Percentiles rank a stretch among this genome's conserved stretches.
These are phyloP conservation scores for Exophiala sideris DNA, from an alignment of 2,329 filamentous ascomycete species.

Conservation along the genomic window DNA sequence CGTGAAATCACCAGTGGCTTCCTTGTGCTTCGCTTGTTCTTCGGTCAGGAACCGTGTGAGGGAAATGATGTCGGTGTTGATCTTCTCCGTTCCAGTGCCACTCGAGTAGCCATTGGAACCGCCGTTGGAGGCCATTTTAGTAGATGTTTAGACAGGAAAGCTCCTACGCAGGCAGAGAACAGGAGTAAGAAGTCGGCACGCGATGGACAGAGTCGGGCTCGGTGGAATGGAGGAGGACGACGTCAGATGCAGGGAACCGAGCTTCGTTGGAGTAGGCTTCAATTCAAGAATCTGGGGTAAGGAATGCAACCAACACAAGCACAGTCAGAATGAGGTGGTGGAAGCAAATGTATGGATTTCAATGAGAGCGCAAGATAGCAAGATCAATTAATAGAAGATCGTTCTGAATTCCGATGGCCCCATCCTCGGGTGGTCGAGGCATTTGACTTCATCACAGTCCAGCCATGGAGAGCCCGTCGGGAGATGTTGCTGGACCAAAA, in stretches of 20 bases:
- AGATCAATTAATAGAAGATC: slow-evolving; percentile 2
- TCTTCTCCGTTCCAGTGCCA: slow-evolving; percentile 64
- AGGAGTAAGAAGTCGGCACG: slow-evolving; percentile 6
- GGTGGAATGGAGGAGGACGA: slow-evolving; percentile 14
- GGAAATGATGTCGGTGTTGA: slow-evolving; percentile 95
- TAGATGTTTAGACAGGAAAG: not conserved
- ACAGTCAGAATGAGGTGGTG: too few species aligned
- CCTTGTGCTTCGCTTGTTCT: slow-evolving; percentile 87
- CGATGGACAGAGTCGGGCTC: slow-evolving; percentile 10
- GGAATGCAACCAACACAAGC: too few species aligned
- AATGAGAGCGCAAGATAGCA: not conserved
- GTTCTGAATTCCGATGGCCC: slow-evolving; percentile 5
- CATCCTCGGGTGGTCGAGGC: slow-evolving; percentile 7
- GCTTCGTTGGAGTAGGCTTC: too few species aligned
- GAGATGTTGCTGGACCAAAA: not conserved
- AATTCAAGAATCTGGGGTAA: too few species aligned
- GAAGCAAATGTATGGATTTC: too few species aligned
- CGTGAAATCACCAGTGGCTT: slow-evolving; percentile 98
- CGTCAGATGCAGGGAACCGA: not conserved
- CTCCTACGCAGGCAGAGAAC: not conserved
- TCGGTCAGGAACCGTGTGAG: slow-evolving; percentile 94
- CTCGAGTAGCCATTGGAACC: slow-evolving; percentile 45
- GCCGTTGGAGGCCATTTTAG: slow-evolving; percentile 23
- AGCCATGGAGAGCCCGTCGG: not conserved
- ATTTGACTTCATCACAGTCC: not conserved